phyloP scores from a whole-genome alignment of 345 rosid genomes.

The Fremontodendron californicum region DNA sequence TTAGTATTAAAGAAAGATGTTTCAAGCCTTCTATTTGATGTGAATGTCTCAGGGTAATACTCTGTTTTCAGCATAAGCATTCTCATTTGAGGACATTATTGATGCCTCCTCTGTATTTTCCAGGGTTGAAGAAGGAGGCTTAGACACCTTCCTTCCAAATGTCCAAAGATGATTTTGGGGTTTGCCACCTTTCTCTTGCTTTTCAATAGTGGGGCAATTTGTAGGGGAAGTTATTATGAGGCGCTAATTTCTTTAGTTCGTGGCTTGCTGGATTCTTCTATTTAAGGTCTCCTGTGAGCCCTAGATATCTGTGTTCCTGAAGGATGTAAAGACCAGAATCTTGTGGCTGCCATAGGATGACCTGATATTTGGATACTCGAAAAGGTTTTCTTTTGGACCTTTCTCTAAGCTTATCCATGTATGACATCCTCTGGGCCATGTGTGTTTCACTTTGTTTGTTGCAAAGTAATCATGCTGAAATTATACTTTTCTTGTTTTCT shows the following conservation, averaged over 20 bases:
- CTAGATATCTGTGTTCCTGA: constrained; percentile 21
- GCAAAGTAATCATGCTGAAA: neutral
- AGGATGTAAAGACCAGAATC: constrained; percentile 20
- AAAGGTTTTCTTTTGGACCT: constrained; percentile 24
- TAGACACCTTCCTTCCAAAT: constrained; percentile 26
- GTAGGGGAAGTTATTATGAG: constrained; percentile 5
- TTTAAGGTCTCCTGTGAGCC: constrained; percentile 25
- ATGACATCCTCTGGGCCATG: neutral
- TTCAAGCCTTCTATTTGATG: constrained; percentile 3
- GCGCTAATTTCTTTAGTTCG: constrained; percentile 14
- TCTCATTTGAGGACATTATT: constrained; percentile 26
- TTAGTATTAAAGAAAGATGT: neutral
- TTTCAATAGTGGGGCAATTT: constrained; percentile 14
- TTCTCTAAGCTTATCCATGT: constrained; percentile 15
- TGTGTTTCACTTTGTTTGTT: neutral
- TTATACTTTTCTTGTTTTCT: neutral
- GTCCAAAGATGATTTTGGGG: constrained; percentile 28
- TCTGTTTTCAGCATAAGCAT: neutral
- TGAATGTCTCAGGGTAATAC: neutral
- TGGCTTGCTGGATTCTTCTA: constrained; percentile 18
- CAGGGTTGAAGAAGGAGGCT: constrained; percentile 38
- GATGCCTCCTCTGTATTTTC: constrained; percentile 38
- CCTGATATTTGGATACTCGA: constrained; percentile 14
- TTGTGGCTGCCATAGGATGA: constrained; percentile 25
- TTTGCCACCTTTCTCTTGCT: constrained; percentile 26